Evolutionary conservation across 202 grass and related monocot genomes (phyloP).

Genomic region (Musa balbisiana): DNA sequence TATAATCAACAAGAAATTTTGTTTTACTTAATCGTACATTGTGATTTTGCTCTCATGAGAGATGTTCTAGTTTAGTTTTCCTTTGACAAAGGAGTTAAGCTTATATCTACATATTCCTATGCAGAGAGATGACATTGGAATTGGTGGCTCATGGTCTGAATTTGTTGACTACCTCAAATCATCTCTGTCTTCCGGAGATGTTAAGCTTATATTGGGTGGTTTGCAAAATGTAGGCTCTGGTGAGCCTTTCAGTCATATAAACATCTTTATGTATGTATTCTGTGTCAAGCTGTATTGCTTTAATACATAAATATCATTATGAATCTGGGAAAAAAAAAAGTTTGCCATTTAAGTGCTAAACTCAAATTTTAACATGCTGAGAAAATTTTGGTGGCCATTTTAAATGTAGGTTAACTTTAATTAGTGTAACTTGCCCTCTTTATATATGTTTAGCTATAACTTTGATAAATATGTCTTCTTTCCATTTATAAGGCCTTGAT

Average conservation of each 20-base stretch:
- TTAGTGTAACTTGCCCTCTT: background rate
- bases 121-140: slow-evolving; percentile 80
- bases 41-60: background rate
- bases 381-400: background rate
- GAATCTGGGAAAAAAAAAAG: background rate
- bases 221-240: background rate
- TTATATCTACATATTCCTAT: background rate
- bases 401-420: background rate
- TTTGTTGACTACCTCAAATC: slow-evolving; percentile 73
- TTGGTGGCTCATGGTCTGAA: slow-evolving; percentile 68
- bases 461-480: background rate
- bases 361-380: background rate
- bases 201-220: slow-evolving; percentile 41
- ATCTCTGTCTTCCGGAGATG: slow-evolving; percentile 45
- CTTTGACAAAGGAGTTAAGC: background rate
- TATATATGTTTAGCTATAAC: background rate
- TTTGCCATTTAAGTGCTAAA: background rate
- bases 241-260: background rate
- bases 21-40: background rate
- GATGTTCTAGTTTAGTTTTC: slow-evolving; percentile 5
- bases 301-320: background rate
- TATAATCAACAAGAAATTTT: background rate
- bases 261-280: background rate
- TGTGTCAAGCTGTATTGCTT: background rate
- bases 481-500: too few species aligned